Evolutionary conservation across 106 monocot species (phyloP), one percentile per base, ranked within the genome.

Genomic region (Vanilla planifolia): DNA sequence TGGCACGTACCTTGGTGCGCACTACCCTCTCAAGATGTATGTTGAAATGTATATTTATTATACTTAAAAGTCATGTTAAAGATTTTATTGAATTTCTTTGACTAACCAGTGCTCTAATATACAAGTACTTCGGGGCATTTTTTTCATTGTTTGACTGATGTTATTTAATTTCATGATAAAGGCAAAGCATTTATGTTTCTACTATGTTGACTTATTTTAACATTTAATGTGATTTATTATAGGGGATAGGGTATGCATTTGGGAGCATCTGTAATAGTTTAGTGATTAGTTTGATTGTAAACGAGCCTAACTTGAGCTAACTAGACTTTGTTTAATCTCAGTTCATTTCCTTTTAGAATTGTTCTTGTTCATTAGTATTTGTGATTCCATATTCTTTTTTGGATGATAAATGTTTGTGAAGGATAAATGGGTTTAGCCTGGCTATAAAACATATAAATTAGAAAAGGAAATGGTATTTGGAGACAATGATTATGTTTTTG

Each of bases 21-120:
- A 92, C 85, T 37, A 98, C 98, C 17, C 79, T 98, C 70, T 72
- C 98, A 30, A 92, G 88, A 98, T 98, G 98, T 98, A 80, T 43
- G 85, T 37, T 57, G 45, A 21, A 50, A 50, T n/a, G 25, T 50
- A 50, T 26, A 48, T 25, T 50, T 50, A 8, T 25, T 1, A 24
- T 50, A 22, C n/a, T n/a, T n/a, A n/a, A n/a, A n/a, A n/a, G n/a
- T n/a, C n/a, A n/a, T n/a, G n/a, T n/a, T n/a, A n/a, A n/a, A n/a
- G n/a, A n/a, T n/a, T 29, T 32, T 28, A 30, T 6, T 53, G 30
- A 32, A 28, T n/a, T 52, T 52, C 11, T 52, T 15, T 52, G 29
- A 52, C n/a, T 1, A 52, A 0, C 11, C 7, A 52, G 4, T 26
- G 16, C 14, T 16, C 14, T 52, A 28, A 28, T 52, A 28, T 14